phyloP scores from a whole-genome alignment of 1,284 basidiomycete species.

The Tetrapyrgos nigripes region DNA sequence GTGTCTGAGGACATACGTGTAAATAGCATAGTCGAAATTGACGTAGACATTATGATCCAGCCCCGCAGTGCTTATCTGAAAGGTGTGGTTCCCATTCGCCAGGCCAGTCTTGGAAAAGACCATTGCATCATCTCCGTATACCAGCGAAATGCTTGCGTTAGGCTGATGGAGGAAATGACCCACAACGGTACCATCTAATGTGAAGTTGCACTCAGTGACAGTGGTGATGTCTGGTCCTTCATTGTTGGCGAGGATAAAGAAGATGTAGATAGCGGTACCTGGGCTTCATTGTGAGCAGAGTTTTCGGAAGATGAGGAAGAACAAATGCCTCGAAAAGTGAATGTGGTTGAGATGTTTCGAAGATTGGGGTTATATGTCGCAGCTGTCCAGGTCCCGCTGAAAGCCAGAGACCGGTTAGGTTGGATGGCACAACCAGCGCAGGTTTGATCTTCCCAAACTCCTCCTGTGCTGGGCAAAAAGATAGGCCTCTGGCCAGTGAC shows the following conservation, averaged over 20 bases:
- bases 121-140: neutral
- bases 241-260: conserved; percentile 13
- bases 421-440: conserved; percentile 9
- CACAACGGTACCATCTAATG: neutral
- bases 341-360: conserved; percentile 9
- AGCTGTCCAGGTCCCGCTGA: conserved; percentile 13
- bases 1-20: conserved; percentile 17
- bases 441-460: conserved; percentile 14
- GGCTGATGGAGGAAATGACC: neutral
- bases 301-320: neutral
- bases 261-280: neutral
- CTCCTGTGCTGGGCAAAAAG: conserved; percentile 3
- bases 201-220: conserved; percentile 9
- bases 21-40: conserved; percentile 8
- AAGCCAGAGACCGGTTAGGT: conserved; percentile 5
- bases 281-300: neutral
- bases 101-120: neutral
- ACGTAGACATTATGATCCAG: neutral
- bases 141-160: neutral
- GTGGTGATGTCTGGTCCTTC: neutral
- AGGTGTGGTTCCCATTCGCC: neutral
- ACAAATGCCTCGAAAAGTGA: conserved; percentile 4
- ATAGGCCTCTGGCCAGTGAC: conserved; percentile 3
- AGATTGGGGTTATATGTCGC: conserved; percentile 10
- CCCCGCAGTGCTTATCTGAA: neutral